Conservation (phyloP, 2,329 filamentous ascomycete genomes). For the Fusarium vanettenii region DNA sequence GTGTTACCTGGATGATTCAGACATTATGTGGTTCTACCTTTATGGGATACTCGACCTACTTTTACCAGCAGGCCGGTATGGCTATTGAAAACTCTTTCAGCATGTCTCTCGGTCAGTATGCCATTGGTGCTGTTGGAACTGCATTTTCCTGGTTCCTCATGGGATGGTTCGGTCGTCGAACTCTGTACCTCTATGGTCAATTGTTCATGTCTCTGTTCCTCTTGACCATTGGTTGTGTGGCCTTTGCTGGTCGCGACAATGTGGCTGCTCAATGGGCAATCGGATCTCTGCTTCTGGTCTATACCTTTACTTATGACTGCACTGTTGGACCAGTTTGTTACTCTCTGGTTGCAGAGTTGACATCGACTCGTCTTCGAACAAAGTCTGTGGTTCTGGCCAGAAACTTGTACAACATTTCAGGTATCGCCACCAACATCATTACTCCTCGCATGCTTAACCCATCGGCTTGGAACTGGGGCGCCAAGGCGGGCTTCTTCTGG, state of each 20-base stretch:
- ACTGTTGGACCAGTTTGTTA: conserved; percentile 75
- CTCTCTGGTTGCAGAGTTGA: conserved; percentile 75
- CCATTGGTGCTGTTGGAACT: conserved; percentile 58
- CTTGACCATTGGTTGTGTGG: conserved; percentile 63
- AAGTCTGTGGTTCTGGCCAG: conserved; percentile 60
- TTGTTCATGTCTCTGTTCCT: conserved; percentile 60
- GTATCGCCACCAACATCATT: conserved; percentile 59
- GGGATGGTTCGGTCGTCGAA: conserved; percentile 57
- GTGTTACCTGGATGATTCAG: conserved; percentile 57
- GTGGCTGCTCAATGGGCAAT: conserved; percentile 60
- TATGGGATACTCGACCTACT: conserved; percentile 70
- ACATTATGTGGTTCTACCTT: conserved; percentile 54
- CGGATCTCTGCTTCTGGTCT: conserved; percentile 58
- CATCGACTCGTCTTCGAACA: conserved; percentile 58
- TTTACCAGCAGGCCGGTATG: conserved; percentile 58
- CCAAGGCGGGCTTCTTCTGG: conserved; percentile 61
- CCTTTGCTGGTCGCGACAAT: conserved; percentile 59
- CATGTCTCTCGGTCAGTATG: conserved; percentile 56
- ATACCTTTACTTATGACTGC: conserved; percentile 56
- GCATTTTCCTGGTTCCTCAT: conserved; percentile 59
- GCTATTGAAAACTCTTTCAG: conserved; percentile 51
- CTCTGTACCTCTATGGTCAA: conserved; percentile 58
- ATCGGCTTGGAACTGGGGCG: conserved; percentile 59
- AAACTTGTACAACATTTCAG: conserved; percentile 60
- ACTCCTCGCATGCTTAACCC: conserved; percentile 61